Evolutionary conservation across 192 early-diverging fungal species (phyloP).

Genomic region (Entophlyctis luteolus): DNA sequence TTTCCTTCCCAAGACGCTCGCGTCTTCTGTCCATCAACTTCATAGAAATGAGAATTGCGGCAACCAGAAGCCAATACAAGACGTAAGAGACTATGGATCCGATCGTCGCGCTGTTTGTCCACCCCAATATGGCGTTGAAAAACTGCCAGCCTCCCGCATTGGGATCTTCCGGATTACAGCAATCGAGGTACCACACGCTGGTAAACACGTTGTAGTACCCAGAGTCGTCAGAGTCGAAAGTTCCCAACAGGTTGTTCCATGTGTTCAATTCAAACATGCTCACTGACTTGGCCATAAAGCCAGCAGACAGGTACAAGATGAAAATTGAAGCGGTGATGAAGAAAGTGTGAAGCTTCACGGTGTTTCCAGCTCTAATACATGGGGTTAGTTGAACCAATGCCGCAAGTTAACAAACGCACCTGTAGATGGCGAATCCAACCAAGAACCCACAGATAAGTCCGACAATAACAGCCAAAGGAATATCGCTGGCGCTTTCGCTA

Average conservation of each 20-base stretch:
- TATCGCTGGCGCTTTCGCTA: constrained; percentile 56
- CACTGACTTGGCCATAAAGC: constrained; percentile 68
- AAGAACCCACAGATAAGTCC: constrained; percentile 65
- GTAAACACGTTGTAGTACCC: constrained; percentile 2
- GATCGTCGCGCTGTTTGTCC: constrained; percentile 70
- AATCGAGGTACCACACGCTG: constrained; percentile 26
- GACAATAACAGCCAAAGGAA: constrained; percentile 75
- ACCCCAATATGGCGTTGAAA: constrained; percentile 73
- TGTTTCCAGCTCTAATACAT: constrained; percentile 40
- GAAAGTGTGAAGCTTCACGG: constrained; percentile 65
- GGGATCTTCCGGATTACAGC: constrained; percentile 52
- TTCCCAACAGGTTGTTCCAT: constrained; percentile 38
- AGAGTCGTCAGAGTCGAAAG: constrained; percentile 3
- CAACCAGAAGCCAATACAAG: constrained; percentile 70
- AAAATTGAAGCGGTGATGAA: constrained; percentile 68
- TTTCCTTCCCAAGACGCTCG: not conserved
- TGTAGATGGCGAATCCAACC: constrained; percentile 73
- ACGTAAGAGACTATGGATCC: constrained; percentile 74
- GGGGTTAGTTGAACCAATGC: constrained; percentile 42
- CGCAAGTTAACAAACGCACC: constrained; percentile 14
- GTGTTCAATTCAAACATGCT: constrained; percentile 64
- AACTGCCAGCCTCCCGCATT: constrained; percentile 59
- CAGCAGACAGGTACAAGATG: constrained; percentile 77
- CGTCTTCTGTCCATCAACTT: constrained; percentile 30
- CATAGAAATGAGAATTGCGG: constrained; percentile 44